A percentile compares a stretch with the other conserved stretches of the same genome.
These are phyloP conservation scores for Jamesozyma lodderae DNA, from an alignment of 805 yeast genomes.

Conservation along the genomic window DNA sequence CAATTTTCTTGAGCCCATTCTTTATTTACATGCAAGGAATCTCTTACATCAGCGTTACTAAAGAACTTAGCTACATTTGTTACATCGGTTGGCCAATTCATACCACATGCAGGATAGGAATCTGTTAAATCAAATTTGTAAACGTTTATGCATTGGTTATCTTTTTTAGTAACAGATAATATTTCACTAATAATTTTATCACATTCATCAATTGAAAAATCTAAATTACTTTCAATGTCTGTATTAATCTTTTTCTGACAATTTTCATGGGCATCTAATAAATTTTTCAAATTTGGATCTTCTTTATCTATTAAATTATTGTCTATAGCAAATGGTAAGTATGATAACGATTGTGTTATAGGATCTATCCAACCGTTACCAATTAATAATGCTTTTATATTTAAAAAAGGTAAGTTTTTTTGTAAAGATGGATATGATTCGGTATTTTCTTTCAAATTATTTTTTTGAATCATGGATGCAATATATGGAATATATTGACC, in stretches of 20 bases:
- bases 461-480: slow-evolving; percentile 49
- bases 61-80: slow-evolving; percentile 46
- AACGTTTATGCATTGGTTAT: slow-evolving; percentile 59
- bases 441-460: slow-evolving; percentile 27
- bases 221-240: slow-evolving; percentile 6
- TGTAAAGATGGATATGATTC: neutral
- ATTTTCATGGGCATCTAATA: slow-evolving; percentile 43
- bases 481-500: slow-evolving; percentile 94
- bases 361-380: slow-evolving; percentile 97
- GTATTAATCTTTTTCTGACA: slow-evolving; percentile 49
- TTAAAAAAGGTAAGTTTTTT: slow-evolving; percentile 7
- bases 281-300: slow-evolving; percentile 33
- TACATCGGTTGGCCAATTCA: slow-evolving; percentile 81
- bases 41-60: slow-evolving; percentile 38
- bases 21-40: slow-evolving; percentile 41
- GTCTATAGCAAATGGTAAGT: slow-evolving; percentile 58
- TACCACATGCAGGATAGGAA: slow-evolving; percentile 77
- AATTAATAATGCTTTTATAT: slow-evolving; percentile 60
- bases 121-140: slow-evolving; percentile 71
- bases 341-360: slow-evolving; percentile 69
- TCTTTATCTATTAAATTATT: slow-evolving; percentile 43
- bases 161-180: slow-evolving; percentile 21
- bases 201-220: slow-evolving; percentile 35
- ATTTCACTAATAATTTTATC: slow-evolving; percentile 32
- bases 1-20: slow-evolving; percentile 37